Base-by-base conservation (phyloP, 2,329 filamentous ascomycete genomes). In the Saccharata proteae region DNA sequence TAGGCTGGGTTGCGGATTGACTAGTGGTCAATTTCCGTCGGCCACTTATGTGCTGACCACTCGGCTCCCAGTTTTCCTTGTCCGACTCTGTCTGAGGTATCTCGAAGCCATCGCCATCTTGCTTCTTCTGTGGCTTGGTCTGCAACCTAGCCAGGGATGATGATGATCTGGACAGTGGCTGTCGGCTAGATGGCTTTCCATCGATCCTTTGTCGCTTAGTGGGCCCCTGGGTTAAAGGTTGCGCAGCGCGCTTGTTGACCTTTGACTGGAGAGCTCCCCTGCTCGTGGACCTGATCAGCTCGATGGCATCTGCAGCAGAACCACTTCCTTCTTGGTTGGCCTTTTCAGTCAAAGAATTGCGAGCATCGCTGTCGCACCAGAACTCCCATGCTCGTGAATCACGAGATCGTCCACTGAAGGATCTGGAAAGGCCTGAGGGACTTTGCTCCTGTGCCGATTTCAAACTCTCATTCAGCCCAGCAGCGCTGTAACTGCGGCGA, bases 351-450 rank as follows among this genome's bases (percentile, higher is more conserved):
- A 93, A 61, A 42, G 84, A 80, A 35, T 84, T 82, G 25, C 80
- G 76, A 30, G 71, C 65, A 42, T 90, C 81, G 6, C 77, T 76
- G 49, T 93, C 83, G 46, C 83, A 88, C 59, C 81, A 86, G 35
- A 84, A 84, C 48, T 93, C 83, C 88, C 88, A 94, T 5, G 80
- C 81, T 30, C 85, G 76, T 12, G 85, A 82, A 52, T 94, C 82
- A 33, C 83, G 76, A 35, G 86, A 93, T 35, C 88, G 53, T 11
- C 82, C 82, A 34, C 77, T 74, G 19, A 62, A 59, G 12, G 77
- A 20, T 14, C 32, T 59, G 41, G 51, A 48, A 13, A 15, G 51
- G 49, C 34, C 47, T 43, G 19, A 26, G 7, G 24, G 10, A 7
- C 8, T 11, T 19, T 45, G 42, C 25, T 45, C 37, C 4, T 45